phyloP scores from a whole-genome alignment of 164 flowering plant genomes.

The Macadamia tetraphylla region DNA sequence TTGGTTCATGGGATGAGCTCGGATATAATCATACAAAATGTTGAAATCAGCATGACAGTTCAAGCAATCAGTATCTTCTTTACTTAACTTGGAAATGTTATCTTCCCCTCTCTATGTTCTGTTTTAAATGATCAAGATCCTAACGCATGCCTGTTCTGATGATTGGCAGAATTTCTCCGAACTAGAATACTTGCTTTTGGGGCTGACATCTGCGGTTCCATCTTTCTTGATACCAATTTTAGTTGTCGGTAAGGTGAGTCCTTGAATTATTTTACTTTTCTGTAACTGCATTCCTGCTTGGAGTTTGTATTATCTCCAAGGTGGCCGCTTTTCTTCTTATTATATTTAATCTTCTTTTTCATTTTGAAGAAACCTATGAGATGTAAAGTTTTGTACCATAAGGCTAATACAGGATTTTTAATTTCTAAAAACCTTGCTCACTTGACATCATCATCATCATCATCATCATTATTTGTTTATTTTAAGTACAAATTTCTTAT shows the following conservation, averaged over 20 bases:
- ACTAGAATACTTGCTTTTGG: slow-evolving; percentile 79
- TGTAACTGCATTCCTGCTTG: background rate
- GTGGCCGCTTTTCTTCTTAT: too few species aligned
- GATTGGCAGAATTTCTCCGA: slow-evolving; percentile 66
- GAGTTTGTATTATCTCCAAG: background rate
- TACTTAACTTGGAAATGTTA: too few species aligned
- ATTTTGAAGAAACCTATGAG: background rate
- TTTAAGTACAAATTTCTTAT: too few species aligned
- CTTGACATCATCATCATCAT: too few species aligned
- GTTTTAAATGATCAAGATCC: background rate
- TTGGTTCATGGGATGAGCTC: too few species aligned
- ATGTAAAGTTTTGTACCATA: background rate
- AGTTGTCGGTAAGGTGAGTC: slow-evolving; percentile 66
- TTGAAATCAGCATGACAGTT: too few species aligned
- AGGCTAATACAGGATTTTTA: background rate
- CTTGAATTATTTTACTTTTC: background rate
- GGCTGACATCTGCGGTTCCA: slow-evolving; percentile 76
- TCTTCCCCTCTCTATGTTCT: too few species aligned
- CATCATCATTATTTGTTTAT: too few species aligned
- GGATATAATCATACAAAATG: too few species aligned
- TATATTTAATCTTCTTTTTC: background rate
- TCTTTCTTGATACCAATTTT: slow-evolving; percentile 68
- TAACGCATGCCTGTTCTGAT: background rate
- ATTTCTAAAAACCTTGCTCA: background rate
- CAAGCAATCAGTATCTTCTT: too few species aligned